Evolutionary conservation across 257 asterid genomes (phyloP), one percentile per base, ranked within the genome.

Genomic region (Solanum ossicruentum): DNA sequence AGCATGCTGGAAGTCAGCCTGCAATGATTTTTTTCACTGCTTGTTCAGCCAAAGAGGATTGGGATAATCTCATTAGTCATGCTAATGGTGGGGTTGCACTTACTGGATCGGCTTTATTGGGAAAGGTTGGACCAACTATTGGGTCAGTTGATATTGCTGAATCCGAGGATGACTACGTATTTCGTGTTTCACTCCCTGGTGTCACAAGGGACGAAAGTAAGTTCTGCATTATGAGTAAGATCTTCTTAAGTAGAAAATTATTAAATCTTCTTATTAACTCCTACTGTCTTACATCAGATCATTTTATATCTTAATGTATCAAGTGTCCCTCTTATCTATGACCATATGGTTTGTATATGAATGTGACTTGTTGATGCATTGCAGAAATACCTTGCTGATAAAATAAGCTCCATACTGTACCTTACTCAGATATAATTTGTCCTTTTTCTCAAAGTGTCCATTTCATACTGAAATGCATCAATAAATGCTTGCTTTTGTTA

Each of bases 121-220:
- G 87, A 61, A 90, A 87, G 79, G 84, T 88, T 45, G 91, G 91
- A n/a, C 86, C 89, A 61, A 85, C 87, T 49, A 67, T 90, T n/a
- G 93, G 93, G 47, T 80, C 91, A 13, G 85, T 90, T 52, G 93
- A 90, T 80, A 84, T 90, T 85, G 87, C 84, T 58, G 89, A 90
- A 85, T 88, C 90, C 55, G 88, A 84, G 72, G 86, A 86, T 70
- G 89, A 89, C 71, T 88, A 88, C 83, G 65, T 89, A 28, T 90
- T 90, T 81, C 91, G 91, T 73, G 89, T 90, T 56, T 85, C 93
- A 41, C 93, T 90, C 36, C 93, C 93, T 15, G 93, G 93, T 32
- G 93, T 89, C 41, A 57, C 84, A 84, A 86, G 89, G 47, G 93
- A 88, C 49, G 81, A 80, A 80, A 85, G 91, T 90, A 87, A 88